A percentile compares a stretch with the other conserved stretches of the same genome.
Evolutionary conservation across 768 basidiomycete species (phyloP).

Genomic region (Pilatotrama ljubarskyi): DNA sequence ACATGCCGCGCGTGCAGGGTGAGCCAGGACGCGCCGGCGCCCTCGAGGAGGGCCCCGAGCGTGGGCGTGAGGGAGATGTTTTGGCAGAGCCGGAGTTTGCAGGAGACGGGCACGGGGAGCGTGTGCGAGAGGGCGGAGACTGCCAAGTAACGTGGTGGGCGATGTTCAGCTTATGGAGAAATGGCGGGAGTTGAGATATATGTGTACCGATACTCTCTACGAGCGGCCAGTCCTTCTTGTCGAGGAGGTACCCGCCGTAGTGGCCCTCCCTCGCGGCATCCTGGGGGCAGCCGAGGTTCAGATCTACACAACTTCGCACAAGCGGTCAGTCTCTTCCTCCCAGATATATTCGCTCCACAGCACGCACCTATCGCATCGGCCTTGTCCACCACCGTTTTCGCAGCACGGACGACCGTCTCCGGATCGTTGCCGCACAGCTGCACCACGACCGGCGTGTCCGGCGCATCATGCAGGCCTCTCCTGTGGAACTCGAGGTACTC

Average conservation of each 20-base stretch:
- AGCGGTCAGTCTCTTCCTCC: not conserved
- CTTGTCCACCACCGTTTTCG: conserved; percentile 53
- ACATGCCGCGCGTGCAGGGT: conserved; percentile 76
- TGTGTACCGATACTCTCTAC: conserved; percentile 61
- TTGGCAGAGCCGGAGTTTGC: conserved; percentile 47
- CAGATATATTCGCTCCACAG: not conserved
- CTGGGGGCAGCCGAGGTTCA: conserved; percentile 83
- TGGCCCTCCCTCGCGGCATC: conserved; percentile 64
- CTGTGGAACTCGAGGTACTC: conserved; percentile 66
- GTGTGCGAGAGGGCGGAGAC: conserved; percentile 66
- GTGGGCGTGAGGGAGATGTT: conserved; percentile 53
- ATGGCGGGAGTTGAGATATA: not conserved
- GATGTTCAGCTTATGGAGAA: not conserved
- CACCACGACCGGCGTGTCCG: conserved; percentile 56
- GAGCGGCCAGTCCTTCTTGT: conserved; percentile 69
- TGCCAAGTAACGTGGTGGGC: conserved; percentile 31
- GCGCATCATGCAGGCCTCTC: conserved; percentile 48
- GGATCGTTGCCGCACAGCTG: conserved; percentile 76
- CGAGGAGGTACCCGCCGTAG: conserved; percentile 76
- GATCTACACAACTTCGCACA: conserved; percentile 45
- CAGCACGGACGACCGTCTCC: conserved; percentile 59
- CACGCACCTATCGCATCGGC: conserved; percentile 72
- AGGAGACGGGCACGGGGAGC: conserved; percentile 65
- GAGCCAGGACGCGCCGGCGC: conserved; percentile 68
- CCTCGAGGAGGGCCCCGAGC: conserved; percentile 58